Evolutionary conservation across 2,329 filamentous ascomycete genomes (phyloP), one percentile per base, ranked within the genome.

Genomic region (Venturia aucupariae): DNA sequence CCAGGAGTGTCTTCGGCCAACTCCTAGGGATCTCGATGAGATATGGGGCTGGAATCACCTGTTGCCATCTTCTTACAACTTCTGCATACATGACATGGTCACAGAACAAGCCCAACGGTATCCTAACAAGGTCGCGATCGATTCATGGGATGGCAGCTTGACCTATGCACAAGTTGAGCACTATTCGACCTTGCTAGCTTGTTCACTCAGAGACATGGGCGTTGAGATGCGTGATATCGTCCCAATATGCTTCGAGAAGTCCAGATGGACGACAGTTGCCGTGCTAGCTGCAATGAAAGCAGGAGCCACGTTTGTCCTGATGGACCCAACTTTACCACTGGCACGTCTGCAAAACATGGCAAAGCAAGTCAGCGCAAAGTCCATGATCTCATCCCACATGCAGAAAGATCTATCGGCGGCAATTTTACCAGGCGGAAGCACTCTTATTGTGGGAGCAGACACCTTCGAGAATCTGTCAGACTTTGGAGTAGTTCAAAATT

Each of bases 71-170:
- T 73, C 74, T 1, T 72, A 77, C 63, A 71, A 75, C 42, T 76
- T 74, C 46, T 81, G 79, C 68, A 80, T 80, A 73, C 79, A 82
- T 66, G 77, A 80, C 1, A 73, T 80, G 64, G 70, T 82, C 19
- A 70, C 75, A 4, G 70, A 79, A 62, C 76, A 72, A 69, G 74
- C 75, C 17, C 66, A 66, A 48, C 66, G 68, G 13, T 67, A 72
- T 17, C 73, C 75, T 0, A 68, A 75, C 2, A 76, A 76, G 63
- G 59, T 69, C 4, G 77, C 76, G 8, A 71, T 77, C 11, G 35
- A 51, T 39, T 69, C 71, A 4, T 72, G 70, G 71, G 68, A 70
- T 55, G 75, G 74, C 62, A 67, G 70, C n/a, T 59, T 71, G 48
- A 69, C 67, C 22, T 70, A 71, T 35, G 46, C 41, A 4, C 62